Conservation (phyloP, 495 filamentous ascomycete species). For the Oidiodendron maius region DNA sequence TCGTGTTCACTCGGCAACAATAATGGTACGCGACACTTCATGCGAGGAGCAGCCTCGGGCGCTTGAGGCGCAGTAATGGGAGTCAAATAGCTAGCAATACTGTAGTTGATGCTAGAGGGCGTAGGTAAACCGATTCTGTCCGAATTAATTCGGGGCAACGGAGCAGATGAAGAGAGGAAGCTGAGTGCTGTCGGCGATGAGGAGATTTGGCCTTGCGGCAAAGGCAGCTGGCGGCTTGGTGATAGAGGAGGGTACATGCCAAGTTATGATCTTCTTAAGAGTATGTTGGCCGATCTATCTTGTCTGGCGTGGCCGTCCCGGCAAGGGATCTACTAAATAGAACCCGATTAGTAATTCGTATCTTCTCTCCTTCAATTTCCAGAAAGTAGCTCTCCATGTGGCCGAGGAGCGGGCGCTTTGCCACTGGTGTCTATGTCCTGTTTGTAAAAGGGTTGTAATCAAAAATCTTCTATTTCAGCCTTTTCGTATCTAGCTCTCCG, state of each 20-base stretch:
- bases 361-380: not conserved
- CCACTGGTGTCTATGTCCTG: constrained; percentile 8
- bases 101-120: constrained; percentile 7
- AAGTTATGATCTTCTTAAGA: constrained; percentile 8
- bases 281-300: not conserved
- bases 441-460: constrained; percentile 10
- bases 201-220: constrained; percentile 15
- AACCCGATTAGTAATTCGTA: constrained; percentile 7
- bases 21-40: constrained; percentile 39
- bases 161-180: constrained; percentile 17
- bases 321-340: constrained; percentile 1
- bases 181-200: constrained; percentile 17
- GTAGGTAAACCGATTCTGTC: constrained; percentile 10
- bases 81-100: constrained; percentile 9
- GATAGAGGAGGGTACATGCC: constrained; percentile 22
- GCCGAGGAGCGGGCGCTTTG: constrained; percentile 7
- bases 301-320: not conserved
- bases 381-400: constrained; percentile 4
- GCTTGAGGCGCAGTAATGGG: constrained; percentile 11
- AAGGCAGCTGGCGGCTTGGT: constrained; percentile 19
- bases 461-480: constrained; percentile 14
- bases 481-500: constrained; percentile 9
- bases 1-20: constrained; percentile 42
- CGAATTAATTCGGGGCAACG: constrained; percentile 10
- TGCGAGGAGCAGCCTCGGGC: constrained; percentile 31